These are phyloP conservation scores for Blastobotrys terrestris DNA, from an alignment of 805 yeast species.

Conservation along the genomic window DNA sequence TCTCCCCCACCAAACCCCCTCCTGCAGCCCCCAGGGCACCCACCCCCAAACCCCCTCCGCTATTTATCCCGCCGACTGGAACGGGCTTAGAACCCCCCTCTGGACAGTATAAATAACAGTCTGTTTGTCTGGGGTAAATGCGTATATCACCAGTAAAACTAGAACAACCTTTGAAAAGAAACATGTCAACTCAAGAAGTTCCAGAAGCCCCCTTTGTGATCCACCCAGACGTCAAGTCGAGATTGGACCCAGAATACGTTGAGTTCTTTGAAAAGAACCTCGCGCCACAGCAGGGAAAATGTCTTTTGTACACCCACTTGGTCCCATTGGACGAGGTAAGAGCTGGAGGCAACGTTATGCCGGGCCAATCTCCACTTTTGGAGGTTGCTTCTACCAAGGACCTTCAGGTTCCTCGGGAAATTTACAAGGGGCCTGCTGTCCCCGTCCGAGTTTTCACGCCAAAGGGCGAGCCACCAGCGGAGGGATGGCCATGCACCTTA, in stretches of 20 bases:
- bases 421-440: slow-evolving; percentile 25
- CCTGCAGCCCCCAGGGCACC: too few species aligned
- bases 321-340: slow-evolving; percentile 29
- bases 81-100: too few species aligned
- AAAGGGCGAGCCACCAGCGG: slow-evolving; percentile 31
- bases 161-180: slow-evolving; percentile 6
- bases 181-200: slow-evolving; percentile 4
- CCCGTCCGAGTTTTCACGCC: slow-evolving; percentile 36
- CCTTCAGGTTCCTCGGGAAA: slow-evolving; percentile 13
- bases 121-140: too few species aligned
- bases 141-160: too few species aligned
- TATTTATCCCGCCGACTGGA: too few species aligned
- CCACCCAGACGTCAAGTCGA: slow-evolving; percentile 27
- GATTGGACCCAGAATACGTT: slow-evolving; percentile 36
- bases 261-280: slow-evolving; percentile 33
- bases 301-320: slow-evolving; percentile 34
- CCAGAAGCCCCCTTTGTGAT: slow-evolving; percentile 31
- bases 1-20: too few species aligned
- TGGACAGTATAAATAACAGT: too few species aligned
- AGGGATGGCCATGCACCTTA: slow-evolving; percentile 36
- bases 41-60: too few species aligned
- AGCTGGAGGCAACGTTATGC: slow-evolving; percentile 37
- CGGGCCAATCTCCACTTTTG: slow-evolving; percentile 35
- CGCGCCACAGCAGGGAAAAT: slow-evolving; percentile 21
- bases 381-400: slow-evolving; percentile 30